These are phyloP conservation scores for Aspergillus tamarii DNA, from an alignment of 2,329 filamentous ascomycete genomes.

Conservation along the genomic window DNA sequence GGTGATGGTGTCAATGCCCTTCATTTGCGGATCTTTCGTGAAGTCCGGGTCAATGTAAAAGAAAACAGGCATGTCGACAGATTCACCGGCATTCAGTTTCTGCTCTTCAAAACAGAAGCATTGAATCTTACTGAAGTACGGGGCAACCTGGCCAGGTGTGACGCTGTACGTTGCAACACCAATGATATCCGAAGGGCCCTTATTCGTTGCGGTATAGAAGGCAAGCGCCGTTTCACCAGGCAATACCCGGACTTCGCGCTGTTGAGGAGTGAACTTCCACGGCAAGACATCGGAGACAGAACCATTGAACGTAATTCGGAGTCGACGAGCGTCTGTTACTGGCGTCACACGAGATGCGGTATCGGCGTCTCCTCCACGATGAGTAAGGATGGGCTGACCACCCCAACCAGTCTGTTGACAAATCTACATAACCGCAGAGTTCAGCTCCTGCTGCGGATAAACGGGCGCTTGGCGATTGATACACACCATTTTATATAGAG, in stretches of 20 bases:
- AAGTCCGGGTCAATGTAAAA: slow-evolving; percentile 98
- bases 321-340: slow-evolving; percentile 76
- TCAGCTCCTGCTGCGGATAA: slow-evolving; percentile 1
- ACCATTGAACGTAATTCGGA: slow-evolving; percentile 94
- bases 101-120: slow-evolving; percentile 99
- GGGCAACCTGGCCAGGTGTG: slow-evolving; percentile 90
- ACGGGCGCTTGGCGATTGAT: background rate
- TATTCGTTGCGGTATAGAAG: slow-evolving; percentile 97
- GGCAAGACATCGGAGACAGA: slow-evolving; percentile 93
- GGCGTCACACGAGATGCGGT: slow-evolving; percentile 77
- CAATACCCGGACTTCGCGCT: slow-evolving; percentile 91
- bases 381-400: slow-evolving; percentile 85
- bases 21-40: slow-evolving; percentile 89
- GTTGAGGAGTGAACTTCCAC: slow-evolving; percentile 97
- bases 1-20: slow-evolving; percentile 90
- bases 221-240: slow-evolving; percentile 96
- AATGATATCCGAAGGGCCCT: slow-evolving; percentile 88
- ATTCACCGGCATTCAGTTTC: slow-evolving; percentile 89
- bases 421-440: slow-evolving; percentile 39
- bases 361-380: slow-evolving; percentile 68
- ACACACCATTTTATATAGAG: slow-evolving; percentile 68
- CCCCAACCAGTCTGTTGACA: slow-evolving; percentile 72
- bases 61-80: slow-evolving; percentile 99
- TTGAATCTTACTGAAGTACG: slow-evolving; percentile 99
- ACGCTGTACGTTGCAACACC: slow-evolving; percentile 98